Conservation (phyloP, 306 rosid genomes). For the Glycyrrhiza uralensis region DNA sequence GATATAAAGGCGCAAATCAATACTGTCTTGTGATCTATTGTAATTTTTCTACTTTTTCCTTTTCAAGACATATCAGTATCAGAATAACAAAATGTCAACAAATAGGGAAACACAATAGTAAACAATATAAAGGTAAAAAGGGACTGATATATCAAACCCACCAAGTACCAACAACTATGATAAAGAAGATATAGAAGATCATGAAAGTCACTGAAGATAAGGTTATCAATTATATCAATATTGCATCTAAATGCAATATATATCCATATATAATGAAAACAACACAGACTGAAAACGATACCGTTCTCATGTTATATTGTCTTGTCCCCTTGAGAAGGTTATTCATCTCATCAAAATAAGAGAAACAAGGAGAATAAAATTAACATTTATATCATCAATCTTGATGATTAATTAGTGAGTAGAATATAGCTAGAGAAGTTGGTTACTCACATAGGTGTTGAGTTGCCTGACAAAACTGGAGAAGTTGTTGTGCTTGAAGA, state of each 20-base stretch:
- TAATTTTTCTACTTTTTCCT: not conserved
- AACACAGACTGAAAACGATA: not conserved
- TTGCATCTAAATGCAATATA: not conserved
- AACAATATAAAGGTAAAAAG: not conserved
- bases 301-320: not conserved
- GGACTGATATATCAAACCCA: conserved; percentile 23
- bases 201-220: no score
- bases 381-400: not conserved
- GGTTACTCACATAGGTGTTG: conserved; percentile 75
- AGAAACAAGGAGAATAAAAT: not conserved
- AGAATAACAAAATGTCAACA: conserved; percentile 24
- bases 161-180: not conserved
- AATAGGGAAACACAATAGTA: not conserved
- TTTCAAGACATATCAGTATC: conserved; percentile 24
- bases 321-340: not conserved
- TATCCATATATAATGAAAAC: not conserved
- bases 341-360: not conserved
- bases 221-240: not conserved
- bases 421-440: not conserved
- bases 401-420: not conserved
- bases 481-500: conserved; percentile 92
- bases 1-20: not conserved
- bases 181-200: not conserved
- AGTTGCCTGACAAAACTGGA: conserved; percentile 95
- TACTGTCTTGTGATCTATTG: not conserved